Evolutionary conservation across 768 basidiomycete genomes (phyloP).

Genomic region (Arthromyces matolae): DNA sequence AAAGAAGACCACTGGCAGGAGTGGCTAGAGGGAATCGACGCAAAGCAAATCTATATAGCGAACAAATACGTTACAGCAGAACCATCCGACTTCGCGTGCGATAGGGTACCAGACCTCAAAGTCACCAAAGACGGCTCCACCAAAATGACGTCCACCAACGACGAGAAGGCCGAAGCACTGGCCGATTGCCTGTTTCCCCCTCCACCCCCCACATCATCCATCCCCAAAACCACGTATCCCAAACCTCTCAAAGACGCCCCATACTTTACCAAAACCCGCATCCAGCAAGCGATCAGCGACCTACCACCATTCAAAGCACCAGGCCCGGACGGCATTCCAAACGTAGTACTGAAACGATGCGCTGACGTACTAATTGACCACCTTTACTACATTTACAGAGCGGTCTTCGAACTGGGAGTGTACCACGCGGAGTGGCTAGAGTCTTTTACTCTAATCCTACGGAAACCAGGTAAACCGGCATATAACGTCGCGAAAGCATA

Average conservation of each 20-base stretch:
- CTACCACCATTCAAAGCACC: constrained; percentile 28
- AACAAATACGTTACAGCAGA: no score
- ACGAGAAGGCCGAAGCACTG: not conserved
- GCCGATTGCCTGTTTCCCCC: constrained; percentile 15
- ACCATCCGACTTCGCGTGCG: not conserved
- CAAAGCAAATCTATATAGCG: not conserved
- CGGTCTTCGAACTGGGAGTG: constrained; percentile 22
- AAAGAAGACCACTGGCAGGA: not conserved
- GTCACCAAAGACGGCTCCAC: not conserved
- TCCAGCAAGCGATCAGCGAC: constrained; percentile 8
- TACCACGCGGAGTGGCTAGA: constrained; percentile 27
- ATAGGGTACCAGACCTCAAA: constrained; percentile 1
- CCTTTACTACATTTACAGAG: constrained; percentile 20
- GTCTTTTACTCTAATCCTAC: constrained; percentile 24
- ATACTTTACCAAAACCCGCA: constrained; percentile 1
- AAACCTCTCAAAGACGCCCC: not conserved
- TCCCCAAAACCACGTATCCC: not conserved
- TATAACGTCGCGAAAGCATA: constrained; percentile 36
- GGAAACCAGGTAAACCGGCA: constrained; percentile 33
- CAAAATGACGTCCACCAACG: not conserved
- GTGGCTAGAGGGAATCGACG: constrained; percentile 1
- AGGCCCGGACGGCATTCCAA: constrained; percentile 19
- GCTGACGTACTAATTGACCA: constrained; percentile 4
- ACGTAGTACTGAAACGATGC: constrained; percentile 19
- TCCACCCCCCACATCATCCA: constrained; percentile 3